These are phyloP conservation scores for Acacia crassicarpa DNA, from an alignment of 306 rosid genomes.

Conservation along the genomic window DNA sequence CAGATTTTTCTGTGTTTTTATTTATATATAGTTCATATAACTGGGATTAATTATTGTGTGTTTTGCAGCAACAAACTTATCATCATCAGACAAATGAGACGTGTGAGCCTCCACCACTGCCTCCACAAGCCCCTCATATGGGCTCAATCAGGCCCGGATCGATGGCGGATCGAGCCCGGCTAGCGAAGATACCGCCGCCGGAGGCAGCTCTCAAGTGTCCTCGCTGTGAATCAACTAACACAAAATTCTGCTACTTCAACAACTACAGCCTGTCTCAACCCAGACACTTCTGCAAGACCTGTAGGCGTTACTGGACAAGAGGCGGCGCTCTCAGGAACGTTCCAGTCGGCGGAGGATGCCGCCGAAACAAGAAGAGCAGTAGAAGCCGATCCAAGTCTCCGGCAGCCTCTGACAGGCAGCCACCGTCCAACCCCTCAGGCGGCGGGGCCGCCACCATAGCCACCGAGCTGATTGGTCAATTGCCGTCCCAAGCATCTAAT, in stretches of 20 bases:
- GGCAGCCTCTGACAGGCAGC: slow-evolving; percentile 22
- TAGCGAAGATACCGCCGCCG: slow-evolving; percentile 55
- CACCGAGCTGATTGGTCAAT: slow-evolving; percentile 30
- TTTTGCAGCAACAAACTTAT: slow-evolving; percentile 47
- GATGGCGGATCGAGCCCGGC: slow-evolving; percentile 66
- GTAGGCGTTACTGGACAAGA: slow-evolving; percentile 78
- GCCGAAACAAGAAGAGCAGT: slow-evolving; percentile 68
- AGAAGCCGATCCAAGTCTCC: slow-evolving; percentile 55
- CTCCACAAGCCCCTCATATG: slow-evolving; percentile 30
- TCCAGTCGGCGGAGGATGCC: slow-evolving; percentile 79
- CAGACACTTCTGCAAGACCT: slow-evolving; percentile 81
- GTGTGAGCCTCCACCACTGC: slow-evolving; percentile 33
- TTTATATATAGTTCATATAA: slow-evolving; percentile 9
- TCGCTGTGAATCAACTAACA: slow-evolving; percentile 69
- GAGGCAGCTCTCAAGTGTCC: slow-evolving; percentile 67
- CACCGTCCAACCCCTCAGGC: slow-evolving; percentile 23
- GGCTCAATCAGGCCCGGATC: slow-evolving; percentile 59
- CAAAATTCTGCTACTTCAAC: slow-evolving; percentile 76
- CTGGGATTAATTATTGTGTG: neutral
- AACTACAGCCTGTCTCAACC: slow-evolving; percentile 71
- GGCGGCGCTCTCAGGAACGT: slow-evolving; percentile 77
- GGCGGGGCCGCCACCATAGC: slow-evolving; percentile 22
- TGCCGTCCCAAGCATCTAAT: slow-evolving; percentile 38
- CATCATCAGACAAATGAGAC: slow-evolving; percentile 25
- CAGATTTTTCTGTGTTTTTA: slow-evolving; percentile 31